phyloP scores from a whole-genome alignment of 768 basidiomycete species.

The Hygrocybe coccinea region DNA sequence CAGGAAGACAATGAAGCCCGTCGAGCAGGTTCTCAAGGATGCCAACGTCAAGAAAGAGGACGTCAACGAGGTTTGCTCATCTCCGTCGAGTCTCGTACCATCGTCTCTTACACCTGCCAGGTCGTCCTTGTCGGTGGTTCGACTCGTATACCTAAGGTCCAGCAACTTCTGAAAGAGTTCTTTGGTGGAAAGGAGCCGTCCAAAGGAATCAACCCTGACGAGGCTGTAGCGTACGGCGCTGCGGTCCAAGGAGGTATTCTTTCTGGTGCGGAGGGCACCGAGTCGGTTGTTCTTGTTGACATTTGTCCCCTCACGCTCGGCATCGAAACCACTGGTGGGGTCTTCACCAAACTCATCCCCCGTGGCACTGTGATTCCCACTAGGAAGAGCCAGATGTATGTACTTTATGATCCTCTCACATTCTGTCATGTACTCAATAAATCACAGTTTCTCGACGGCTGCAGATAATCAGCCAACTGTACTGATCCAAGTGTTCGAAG shows the following conservation, averaged over 20 bases:
- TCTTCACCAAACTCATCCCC: conserved; percentile 95
- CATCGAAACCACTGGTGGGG: conserved; percentile 98
- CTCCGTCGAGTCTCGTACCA: neutral
- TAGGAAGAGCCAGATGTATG: conserved; percentile 88
- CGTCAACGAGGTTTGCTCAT: conserved; percentile 66
- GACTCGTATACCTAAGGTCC: conserved; percentile 99
- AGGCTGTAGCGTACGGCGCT: conserved; percentile 98
- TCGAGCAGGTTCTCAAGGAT: conserved; percentile 98
- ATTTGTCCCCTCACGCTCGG: conserved; percentile 96
- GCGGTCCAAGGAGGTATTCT: conserved; percentile 99
- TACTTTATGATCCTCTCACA: conserved; percentile 6
- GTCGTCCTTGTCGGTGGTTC: conserved; percentile 94
- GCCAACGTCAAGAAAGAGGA: conserved; percentile 98
- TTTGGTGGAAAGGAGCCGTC: conserved; percentile 96
- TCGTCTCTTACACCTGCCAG: conserved; percentile 29
- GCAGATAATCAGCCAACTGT: conserved; percentile 94
- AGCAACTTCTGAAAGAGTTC: conserved; percentile 96
- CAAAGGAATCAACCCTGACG: conserved; percentile 98
- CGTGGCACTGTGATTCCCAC: conserved; percentile 99
- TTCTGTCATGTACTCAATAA: conserved; percentile 20
- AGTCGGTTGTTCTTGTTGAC: conserved; percentile 91
- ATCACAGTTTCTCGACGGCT: conserved; percentile 64
- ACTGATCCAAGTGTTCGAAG: conserved; percentile 95
- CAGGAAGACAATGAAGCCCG: conserved; percentile 99
- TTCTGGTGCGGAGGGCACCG: conserved; percentile 86